Conservation (phyloP, 2,329 filamentous ascomycete genomes). For the Ilyonectria mors-panacis region DNA sequence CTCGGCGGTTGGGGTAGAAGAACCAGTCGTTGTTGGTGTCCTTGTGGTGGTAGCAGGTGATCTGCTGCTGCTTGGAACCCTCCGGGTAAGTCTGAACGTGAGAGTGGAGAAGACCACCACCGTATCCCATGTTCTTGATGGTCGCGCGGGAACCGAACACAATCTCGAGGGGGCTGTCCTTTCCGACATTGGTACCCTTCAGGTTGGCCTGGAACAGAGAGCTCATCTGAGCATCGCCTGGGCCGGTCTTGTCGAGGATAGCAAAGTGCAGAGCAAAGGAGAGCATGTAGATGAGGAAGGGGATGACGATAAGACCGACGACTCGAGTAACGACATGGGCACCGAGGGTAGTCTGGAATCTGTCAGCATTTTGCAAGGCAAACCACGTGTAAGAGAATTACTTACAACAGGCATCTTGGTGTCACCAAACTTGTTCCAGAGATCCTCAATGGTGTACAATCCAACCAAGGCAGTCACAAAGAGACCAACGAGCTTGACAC, state of each 20-base stretch:
- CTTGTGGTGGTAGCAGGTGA: slow-evolving; percentile 99
- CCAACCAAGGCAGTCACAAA: slow-evolving; percentile 97
- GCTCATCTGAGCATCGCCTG: slow-evolving; percentile 99
- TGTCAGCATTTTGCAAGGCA: slow-evolving; percentile 23
- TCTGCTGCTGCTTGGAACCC: slow-evolving; percentile 93
- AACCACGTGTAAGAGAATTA: slow-evolving; percentile 25
- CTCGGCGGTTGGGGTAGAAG: slow-evolving; percentile 91
- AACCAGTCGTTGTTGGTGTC: slow-evolving; percentile 99
- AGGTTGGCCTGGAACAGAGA: slow-evolving; percentile 99
- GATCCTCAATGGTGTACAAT: slow-evolving; percentile 94
- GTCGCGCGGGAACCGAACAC: slow-evolving; percentile 91
- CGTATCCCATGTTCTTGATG: slow-evolving; percentile 99
- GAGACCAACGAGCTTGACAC: slow-evolving; percentile 97
- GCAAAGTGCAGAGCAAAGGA: slow-evolving; percentile 96
- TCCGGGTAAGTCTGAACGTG: slow-evolving; percentile 97
- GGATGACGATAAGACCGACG: slow-evolving; percentile 89
- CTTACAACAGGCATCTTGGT: slow-evolving; percentile 87
- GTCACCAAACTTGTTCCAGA: slow-evolving; percentile 98
- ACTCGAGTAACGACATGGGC: slow-evolving; percentile 86
- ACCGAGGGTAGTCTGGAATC: slow-evolving; percentile 71
- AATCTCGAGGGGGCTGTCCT: slow-evolving; percentile 93
- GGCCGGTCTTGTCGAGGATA: slow-evolving; percentile 92
- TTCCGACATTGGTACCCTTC: slow-evolving; percentile 92
- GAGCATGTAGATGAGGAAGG: slow-evolving; percentile 92
- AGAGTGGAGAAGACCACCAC: slow-evolving; percentile 94